Conservation (phyloP, 208 protist genomes). For the Porcisia hertigi region DNA sequence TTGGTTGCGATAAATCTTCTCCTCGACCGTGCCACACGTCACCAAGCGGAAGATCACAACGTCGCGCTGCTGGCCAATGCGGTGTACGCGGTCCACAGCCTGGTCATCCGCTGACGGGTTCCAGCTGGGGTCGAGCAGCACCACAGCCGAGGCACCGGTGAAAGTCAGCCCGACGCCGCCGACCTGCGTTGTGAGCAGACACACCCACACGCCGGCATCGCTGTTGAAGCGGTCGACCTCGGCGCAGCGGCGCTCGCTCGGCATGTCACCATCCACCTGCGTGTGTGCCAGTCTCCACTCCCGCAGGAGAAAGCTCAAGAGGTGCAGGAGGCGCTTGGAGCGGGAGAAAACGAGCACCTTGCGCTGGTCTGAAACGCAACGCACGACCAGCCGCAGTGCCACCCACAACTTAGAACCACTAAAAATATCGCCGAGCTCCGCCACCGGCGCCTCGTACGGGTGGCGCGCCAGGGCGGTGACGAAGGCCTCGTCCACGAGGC, state of each 20-base stretch:
- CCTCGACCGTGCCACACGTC: constrained; percentile 96
- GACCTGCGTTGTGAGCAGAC: constrained; percentile 96
- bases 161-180: constrained; percentile 98
- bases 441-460: constrained; percentile 32
- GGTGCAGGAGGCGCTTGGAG: constrained; percentile 66
- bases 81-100: constrained; percentile 96
- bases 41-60: constrained; percentile 95
- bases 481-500: constrained; percentile 55
- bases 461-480: constrained; percentile 30
- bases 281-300: constrained; percentile 43
- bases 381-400: constrained; percentile 49
- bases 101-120: constrained; percentile 97
- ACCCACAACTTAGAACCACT: constrained; percentile 68
- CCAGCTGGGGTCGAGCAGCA: constrained; percentile 97
- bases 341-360: constrained; percentile 82
- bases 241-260: constrained; percentile 40
- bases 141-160: constrained; percentile 93
- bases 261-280: constrained; percentile 72
- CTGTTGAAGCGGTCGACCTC: constrained; percentile 89
- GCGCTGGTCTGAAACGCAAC: constrained; percentile 41
- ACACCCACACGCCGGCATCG: constrained; percentile 63
- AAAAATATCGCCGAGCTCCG: constrained; percentile 58
- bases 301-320: constrained; percentile 49
- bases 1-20: constrained; percentile 98
- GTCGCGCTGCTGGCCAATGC: constrained; percentile 97